Base-by-base conservation (phyloP, 805 yeast genomes). In the Candida golubevii region DNA sequence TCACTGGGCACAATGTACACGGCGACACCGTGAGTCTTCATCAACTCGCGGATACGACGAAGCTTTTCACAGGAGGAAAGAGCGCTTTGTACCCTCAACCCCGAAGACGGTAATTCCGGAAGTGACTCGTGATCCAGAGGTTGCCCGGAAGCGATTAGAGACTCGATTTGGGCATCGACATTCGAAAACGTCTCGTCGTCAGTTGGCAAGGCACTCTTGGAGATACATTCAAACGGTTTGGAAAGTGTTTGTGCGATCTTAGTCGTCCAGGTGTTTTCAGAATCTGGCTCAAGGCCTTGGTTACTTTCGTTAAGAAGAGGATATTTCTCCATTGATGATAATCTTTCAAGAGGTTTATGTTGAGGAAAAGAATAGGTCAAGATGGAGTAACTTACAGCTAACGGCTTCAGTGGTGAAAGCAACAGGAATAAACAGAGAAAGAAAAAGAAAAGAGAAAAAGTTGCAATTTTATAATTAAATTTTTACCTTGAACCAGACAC, bases 211-310 rank as follows among this genome's bases (percentile, higher is more conserved):
- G 14, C 30, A 13, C 5, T 18, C 23, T 18, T 18, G 23, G 68
- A 62, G 23, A 63, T 41, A 40, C 64, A 61, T 42, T 53, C 57
- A 45, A 63, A 57, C 12, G 66, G 61, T 8, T 47, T 48, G 6
- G 59, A 39, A 7, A 62, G 39, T 10, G 61, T 48, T 1, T 51
- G 38, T 6, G 49, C 45, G 31, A 61, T 50, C 15, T 49, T 39
- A 9, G 54, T 40, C 4, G 49, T 12, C 42, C 42, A 38, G 12
- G 33, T 33, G 23, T 28, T 27, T 28, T 3, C 34, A 30, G 18
- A 18, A 18, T 31, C 33, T 8, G 33, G 8, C 35, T 26, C 35
- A n/a, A 8, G 9, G 7, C 14, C 10, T 15, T 18, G 23, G 23
- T 18, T 18, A 18, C 23, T 5, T 29, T 28, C 45, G 29, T 27